Conservation (phyloP, 352 stramenopile genomes). For the Globisporangium recalcitrans region DNA sequence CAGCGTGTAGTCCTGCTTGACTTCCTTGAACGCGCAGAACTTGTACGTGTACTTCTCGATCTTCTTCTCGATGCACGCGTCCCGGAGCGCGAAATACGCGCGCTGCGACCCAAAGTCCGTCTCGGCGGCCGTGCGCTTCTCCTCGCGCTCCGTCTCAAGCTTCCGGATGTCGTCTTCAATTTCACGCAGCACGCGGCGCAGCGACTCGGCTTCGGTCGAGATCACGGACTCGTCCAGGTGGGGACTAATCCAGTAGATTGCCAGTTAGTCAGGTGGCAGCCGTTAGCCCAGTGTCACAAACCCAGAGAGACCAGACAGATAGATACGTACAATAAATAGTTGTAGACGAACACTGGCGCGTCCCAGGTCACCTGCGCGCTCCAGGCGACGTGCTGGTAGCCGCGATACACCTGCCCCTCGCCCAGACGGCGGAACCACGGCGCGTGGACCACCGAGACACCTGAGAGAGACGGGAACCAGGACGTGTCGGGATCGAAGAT, state of each 20-base stretch:
- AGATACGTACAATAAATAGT: constrained; percentile 63
- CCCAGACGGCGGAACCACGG: constrained; percentile 60
- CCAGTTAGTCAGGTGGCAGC: neutral
- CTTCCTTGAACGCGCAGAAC: constrained; percentile 75
- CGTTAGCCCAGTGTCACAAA: neutral
- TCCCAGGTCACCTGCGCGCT: constrained; percentile 57
- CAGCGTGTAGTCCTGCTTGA: constrained; percentile 75
- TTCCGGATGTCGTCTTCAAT: constrained; percentile 61
- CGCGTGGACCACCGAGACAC: constrained; percentile 21
- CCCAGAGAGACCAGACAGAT: neutral
- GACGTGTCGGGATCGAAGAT: constrained; percentile 34
- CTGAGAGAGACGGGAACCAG: constrained; percentile 21
- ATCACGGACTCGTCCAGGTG: constrained; percentile 50
- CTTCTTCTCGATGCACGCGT: constrained; percentile 70
- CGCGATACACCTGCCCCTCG: constrained; percentile 40
- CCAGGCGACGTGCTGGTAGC: constrained; percentile 45
- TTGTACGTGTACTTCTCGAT: constrained; percentile 89
- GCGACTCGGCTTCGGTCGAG: constrained; percentile 54
- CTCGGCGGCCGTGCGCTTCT: constrained; percentile 31
- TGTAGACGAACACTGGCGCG: constrained; percentile 54
- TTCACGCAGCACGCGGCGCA: constrained; percentile 58
- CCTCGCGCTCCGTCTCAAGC: constrained; percentile 43
- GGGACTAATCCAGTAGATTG: constrained; percentile 27
- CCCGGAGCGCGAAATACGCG: constrained; percentile 71
- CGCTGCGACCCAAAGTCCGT: constrained; percentile 67